Evolutionary conservation across 176 grass and related monocot species (phyloP).

Genomic region (Melocanna baccifera): DNA sequence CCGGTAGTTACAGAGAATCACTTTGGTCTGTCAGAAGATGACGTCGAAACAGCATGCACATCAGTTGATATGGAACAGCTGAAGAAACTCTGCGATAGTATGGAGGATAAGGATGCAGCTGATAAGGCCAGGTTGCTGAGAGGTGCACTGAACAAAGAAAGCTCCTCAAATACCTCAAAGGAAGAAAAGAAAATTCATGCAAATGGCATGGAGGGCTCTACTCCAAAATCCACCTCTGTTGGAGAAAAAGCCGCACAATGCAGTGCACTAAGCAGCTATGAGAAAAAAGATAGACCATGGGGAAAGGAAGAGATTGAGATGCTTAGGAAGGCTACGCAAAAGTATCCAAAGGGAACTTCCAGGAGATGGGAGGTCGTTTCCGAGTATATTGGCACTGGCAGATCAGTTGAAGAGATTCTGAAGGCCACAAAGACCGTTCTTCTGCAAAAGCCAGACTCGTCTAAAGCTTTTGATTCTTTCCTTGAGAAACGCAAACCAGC

Average conservation of each 20-base stretch:
- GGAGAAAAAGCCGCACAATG: slow-evolving; percentile 20
- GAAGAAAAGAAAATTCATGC: slow-evolving; percentile 39
- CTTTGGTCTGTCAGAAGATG: slow-evolving; percentile 57
- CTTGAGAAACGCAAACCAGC: slow-evolving; percentile 94
- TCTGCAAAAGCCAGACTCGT: slow-evolving; percentile 89
- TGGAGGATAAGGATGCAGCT: slow-evolving; percentile 60
- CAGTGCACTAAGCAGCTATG: slow-evolving; percentile 38
- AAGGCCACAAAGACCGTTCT: slow-evolving; percentile 92
- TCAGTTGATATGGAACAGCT: slow-evolving; percentile 66
- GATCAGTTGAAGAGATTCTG: slow-evolving; percentile 94
- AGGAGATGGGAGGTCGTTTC: slow-evolving; percentile 95
- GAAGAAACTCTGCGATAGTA: slow-evolving; percentile 60
- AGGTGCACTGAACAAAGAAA: slow-evolving; percentile 46
- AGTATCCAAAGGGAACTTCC: slow-evolving; percentile 88
- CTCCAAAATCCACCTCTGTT: slow-evolving; percentile 25
- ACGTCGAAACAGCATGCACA: slow-evolving; percentile 70
- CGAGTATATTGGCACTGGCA: slow-evolving; percentile 77
- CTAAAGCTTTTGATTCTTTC: slow-evolving; percentile 96
- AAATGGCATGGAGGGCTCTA: slow-evolving; percentile 28
- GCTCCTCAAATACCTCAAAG: slow-evolving; percentile 25
- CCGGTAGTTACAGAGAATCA: slow-evolving; percentile 35
- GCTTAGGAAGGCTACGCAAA: slow-evolving; percentile 93
- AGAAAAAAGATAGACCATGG: slow-evolving; percentile 92
- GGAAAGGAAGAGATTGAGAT: slow-evolving; percentile 90
- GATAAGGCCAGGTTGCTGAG: slow-evolving; percentile 60